Percentiles rank a stretch among this genome's conserved stretches.
Evolutionary conservation across 2,329 filamentous ascomycete species (phyloP).

Genomic region (Annulohypoxylon truncatum): DNA sequence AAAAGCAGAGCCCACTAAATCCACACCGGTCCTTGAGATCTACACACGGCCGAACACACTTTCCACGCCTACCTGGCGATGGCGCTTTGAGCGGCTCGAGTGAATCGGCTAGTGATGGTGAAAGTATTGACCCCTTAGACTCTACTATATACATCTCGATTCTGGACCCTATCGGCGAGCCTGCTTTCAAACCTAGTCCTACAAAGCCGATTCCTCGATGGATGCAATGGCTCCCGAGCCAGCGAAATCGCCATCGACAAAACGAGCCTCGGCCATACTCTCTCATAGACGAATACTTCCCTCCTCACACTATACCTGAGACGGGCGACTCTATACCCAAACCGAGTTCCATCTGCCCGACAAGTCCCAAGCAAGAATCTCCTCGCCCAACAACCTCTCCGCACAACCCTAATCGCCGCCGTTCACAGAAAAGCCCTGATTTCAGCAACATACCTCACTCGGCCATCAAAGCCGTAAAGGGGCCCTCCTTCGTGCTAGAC

Average conservation of each 20-base stretch:
- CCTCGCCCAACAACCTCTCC: background rate
- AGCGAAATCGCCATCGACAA: slow-evolving; percentile 14
- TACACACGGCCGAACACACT: background rate
- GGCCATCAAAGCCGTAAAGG: slow-evolving; percentile 35
- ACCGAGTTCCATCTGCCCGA: slow-evolving; percentile 34
- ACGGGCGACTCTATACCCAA: background rate
- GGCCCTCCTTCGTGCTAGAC: slow-evolving; percentile 50
- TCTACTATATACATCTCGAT: slow-evolving; percentile 63
- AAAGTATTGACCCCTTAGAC: slow-evolving; percentile 44
- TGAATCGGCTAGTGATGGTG: slow-evolving; percentile 22
- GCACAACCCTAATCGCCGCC: background rate
- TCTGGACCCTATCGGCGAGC: slow-evolving; percentile 59
- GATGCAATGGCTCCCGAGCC: slow-evolving; percentile 54
- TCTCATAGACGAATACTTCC: slow-evolving; percentile 46
- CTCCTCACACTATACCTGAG: background rate
- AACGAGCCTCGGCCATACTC: slow-evolving; percentile 40
- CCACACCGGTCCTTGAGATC: slow-evolving; percentile 9
- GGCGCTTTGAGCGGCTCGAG: slow-evolving; percentile 32
- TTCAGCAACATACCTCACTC: slow-evolving; percentile 3
- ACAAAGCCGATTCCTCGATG: slow-evolving; percentile 64
- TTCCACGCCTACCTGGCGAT: slow-evolving; percentile 20
- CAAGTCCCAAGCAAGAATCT: slow-evolving; percentile 3
- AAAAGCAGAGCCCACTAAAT: slow-evolving; percentile 11
- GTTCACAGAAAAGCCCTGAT: background rate
- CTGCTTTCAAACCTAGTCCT: slow-evolving; percentile 60